Evolutionary conservation across 192 early-diverging fungal species (phyloP), one percentile per base, ranked within the genome.

Genomic region (Backusella liffmaniae): DNA sequence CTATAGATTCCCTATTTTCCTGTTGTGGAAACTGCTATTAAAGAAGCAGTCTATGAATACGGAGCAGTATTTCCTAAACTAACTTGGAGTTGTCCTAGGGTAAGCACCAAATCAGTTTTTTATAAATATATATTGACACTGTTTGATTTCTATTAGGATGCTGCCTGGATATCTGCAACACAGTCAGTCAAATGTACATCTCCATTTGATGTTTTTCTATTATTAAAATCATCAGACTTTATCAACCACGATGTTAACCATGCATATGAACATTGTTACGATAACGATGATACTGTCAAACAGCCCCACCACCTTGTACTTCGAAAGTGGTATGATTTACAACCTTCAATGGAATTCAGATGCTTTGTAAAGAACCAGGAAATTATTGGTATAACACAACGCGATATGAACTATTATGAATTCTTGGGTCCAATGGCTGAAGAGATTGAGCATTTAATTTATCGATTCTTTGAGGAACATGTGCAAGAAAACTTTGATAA

Each of bases 161-260:
- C 98, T 5, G 83, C 89, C 5, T 99, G 97, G 96, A 96, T 98
- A 56, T 81, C 95, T 5, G 80, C 89, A n/a, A 91, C 87, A 7
- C 89, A 93, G 26, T 92, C 93, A 0, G 83, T 99, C 8, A 88
- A 90, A 74, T 99, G 97, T 85, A 87, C 83, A 26, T 87, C 81
- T 0, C 85, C 91, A 0, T 85, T 88, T 4, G 97, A 99, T 66
- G 90, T 99, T 4, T 94, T 92, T 74, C 79, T 97, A 34, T 78
- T 99, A 18, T 88, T 99, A 2, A 99, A 99, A 82, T 90, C 91
- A 13, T 96, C 94, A 0, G 96, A 99, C 82, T 97, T 96, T 74
- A 86, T 98, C 18, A 84, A 90, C 7, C 90, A 96, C 70, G 98
- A 99, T 80, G 83, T 98, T 12, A 76, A 81, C 18, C 85, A 92